Conservation (phyloP, 345 rosid species). For the Geranium brycei region DNA sequence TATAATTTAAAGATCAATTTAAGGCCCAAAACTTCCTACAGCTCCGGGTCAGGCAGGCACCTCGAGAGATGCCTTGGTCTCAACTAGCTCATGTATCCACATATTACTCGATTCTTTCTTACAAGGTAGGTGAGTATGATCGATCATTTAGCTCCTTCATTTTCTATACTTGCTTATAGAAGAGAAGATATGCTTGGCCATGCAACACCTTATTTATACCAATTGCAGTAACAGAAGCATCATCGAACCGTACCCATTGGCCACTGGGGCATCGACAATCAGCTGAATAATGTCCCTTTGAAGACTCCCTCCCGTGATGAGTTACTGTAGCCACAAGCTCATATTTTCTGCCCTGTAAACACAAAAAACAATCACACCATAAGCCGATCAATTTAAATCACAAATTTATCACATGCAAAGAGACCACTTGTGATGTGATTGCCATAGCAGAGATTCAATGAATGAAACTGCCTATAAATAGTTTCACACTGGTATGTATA, state of each 20-base stretch:
- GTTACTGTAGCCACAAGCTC: constrained; percentile 87
- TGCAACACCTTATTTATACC: constrained; percentile 62
- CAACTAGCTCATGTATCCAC: no score
- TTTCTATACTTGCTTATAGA: constrained; percentile 63
- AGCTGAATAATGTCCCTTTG: constrained; percentile 87
- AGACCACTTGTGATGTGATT: no score
- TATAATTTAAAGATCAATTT: background rate
- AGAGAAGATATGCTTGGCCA: constrained; percentile 86
- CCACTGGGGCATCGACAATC: constrained; percentile 54
- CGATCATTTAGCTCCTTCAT: background rate
- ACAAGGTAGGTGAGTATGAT: background rate
- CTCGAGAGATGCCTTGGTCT: no score
- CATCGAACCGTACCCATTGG: constrained; percentile 82
- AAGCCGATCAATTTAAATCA: background rate
- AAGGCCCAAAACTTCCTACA: background rate
- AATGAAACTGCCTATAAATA: background rate
- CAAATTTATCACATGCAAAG: background rate
- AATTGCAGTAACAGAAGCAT: constrained; percentile 61
- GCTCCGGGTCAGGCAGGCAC: background rate
- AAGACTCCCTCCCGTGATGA: constrained; percentile 88
- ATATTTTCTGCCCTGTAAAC: constrained; percentile 57
- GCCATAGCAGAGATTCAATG: background rate
- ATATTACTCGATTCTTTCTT: no score
- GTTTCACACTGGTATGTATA: background rate
- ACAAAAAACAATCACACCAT: constrained; percentile 7